phyloP scores from a whole-genome alignment of 208 protist species.

The Trypanosoma brucei region DNA sequence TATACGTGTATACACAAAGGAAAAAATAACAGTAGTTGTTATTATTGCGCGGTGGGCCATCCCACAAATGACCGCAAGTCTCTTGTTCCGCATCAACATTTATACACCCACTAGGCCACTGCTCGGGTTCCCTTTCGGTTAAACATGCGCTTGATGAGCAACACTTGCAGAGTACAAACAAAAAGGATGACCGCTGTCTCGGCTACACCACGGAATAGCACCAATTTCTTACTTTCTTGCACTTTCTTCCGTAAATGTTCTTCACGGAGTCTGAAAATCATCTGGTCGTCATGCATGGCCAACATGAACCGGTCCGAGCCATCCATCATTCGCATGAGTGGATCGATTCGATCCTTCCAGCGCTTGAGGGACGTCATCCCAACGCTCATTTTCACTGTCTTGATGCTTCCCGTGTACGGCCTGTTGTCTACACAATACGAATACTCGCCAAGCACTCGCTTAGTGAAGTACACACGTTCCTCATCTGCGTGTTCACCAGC shows the following conservation, averaged over 20 bases:
- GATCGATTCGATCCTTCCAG: conserved; percentile 75
- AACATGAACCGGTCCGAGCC: conserved; percentile 65
- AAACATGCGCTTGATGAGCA: conserved; percentile 43
- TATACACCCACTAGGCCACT: conserved; percentile 6
- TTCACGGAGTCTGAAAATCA: conserved; percentile 68
- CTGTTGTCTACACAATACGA: conserved; percentile 81
- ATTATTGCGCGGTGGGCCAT: too few relatives aligned
- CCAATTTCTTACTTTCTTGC: conserved; percentile 54
- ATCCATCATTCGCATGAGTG: conserved; percentile 60
- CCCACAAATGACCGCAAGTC: too few relatives aligned
- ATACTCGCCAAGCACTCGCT: conserved; percentile 49
- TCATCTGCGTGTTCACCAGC: conserved; percentile 66
- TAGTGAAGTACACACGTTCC: conserved; percentile 79
- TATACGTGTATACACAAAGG: too few relatives aligned
- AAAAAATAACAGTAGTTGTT: too few relatives aligned
- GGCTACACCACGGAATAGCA: conserved; percentile 40
- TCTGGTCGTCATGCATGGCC: conserved; percentile 77
- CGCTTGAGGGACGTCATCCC: conserved; percentile 69
- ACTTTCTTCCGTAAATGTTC: conserved; percentile 42
- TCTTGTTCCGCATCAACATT: too few relatives aligned
- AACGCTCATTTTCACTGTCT: conserved; percentile 68
- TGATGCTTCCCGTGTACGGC: conserved; percentile 38
- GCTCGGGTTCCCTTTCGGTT: conserved; percentile 11
- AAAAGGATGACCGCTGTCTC: conserved; percentile 59
- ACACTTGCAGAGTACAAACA: conserved; percentile 54